Conservation (phyloP, 2,329 filamentous ascomycete genomes). For the Davidsoniella virescens region DNA sequence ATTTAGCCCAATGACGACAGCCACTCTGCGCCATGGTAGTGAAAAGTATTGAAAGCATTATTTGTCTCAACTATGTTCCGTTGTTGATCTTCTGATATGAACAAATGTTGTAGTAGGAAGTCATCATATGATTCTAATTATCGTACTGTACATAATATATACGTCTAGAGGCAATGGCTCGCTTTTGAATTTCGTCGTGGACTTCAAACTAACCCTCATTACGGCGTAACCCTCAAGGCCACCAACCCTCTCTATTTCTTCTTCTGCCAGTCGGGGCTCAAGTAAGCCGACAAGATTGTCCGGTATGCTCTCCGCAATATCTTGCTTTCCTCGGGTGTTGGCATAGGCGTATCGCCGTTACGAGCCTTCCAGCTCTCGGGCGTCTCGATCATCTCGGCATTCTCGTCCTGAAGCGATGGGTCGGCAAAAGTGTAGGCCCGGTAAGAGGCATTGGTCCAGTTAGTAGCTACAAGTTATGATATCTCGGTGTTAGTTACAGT, state of each 20-base stretch:
- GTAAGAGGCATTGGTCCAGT: conserved; percentile 59
- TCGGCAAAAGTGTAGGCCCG: conserved; percentile 51
- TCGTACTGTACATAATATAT: no score
- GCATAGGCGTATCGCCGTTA: conserved; percentile 24
- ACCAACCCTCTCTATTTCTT: neutral
- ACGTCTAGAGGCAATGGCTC: no score
- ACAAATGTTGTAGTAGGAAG: no score
- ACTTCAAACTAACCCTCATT: neutral
- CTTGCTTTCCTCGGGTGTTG: conserved; percentile 30
- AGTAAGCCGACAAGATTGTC: conserved; percentile 21
- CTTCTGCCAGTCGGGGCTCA: conserved; percentile 16
- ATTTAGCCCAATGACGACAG: no score
- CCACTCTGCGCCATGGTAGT: no score
- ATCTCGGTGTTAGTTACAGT: neutral
- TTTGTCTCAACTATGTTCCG: no score
- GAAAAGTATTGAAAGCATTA: no score
- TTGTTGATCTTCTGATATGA: no score
- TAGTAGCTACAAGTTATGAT: conserved; percentile 36
- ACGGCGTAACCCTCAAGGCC: neutral
- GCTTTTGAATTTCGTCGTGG: no score
- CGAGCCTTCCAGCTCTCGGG: conserved; percentile 30
- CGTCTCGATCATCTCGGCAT: conserved; percentile 33
- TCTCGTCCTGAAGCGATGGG: conserved; percentile 29
- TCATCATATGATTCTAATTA: no score
- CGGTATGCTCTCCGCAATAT: conserved; percentile 27